phyloP scores from a whole-genome alignment of 495 filamentous ascomycete genomes.

The Hyphodiscus hymeniophilus region DNA sequence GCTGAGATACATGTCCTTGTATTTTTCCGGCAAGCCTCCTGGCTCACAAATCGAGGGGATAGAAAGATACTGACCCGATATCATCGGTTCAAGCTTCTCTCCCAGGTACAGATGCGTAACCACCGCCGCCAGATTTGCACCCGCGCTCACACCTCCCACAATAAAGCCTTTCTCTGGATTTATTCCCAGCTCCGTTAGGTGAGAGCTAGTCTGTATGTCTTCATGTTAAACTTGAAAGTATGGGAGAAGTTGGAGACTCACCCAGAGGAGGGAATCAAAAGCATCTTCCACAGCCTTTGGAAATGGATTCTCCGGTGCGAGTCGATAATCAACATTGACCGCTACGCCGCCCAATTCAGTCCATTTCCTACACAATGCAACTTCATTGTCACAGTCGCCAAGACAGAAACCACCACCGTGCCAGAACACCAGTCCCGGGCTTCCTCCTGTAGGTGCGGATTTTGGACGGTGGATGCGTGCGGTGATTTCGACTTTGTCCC shows the following conservation, averaged over 20 bases:
- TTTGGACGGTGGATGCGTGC: background rate
- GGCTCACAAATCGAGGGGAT: slow-evolving; percentile 29
- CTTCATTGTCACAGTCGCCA: slow-evolving; percentile 28
- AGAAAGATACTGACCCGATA: slow-evolving; percentile 32
- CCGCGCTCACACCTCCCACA: slow-evolving; percentile 38
- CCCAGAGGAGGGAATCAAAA: slow-evolving; percentile 21
- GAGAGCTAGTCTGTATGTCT: no score
- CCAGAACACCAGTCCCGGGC: slow-evolving; percentile 31
- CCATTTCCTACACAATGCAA: slow-evolving; percentile 20
- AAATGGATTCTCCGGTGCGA: slow-evolving; percentile 38
- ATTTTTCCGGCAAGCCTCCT: slow-evolving; percentile 24
- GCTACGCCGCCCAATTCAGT: slow-evolving; percentile 11
- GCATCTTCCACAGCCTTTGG: slow-evolving; percentile 36
- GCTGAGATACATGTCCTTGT: slow-evolving; percentile 25
- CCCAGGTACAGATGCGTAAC: slow-evolving; percentile 32
- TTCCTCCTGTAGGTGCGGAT: slow-evolving; percentile 7
- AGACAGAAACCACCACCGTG: slow-evolving; percentile 36
- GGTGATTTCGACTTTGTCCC: background rate
- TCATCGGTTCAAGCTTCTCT: slow-evolving; percentile 28
- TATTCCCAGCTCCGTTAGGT: no score
- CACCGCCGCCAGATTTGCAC: slow-evolving; percentile 36
- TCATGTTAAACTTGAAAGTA: no score
- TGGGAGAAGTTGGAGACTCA: no score
- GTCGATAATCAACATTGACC: slow-evolving; percentile 35
- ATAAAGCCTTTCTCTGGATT: slow-evolving; percentile 32